phyloP scores from a whole-genome alignment of 148 eudicot genomes.

The Beta vulgaris region DNA sequence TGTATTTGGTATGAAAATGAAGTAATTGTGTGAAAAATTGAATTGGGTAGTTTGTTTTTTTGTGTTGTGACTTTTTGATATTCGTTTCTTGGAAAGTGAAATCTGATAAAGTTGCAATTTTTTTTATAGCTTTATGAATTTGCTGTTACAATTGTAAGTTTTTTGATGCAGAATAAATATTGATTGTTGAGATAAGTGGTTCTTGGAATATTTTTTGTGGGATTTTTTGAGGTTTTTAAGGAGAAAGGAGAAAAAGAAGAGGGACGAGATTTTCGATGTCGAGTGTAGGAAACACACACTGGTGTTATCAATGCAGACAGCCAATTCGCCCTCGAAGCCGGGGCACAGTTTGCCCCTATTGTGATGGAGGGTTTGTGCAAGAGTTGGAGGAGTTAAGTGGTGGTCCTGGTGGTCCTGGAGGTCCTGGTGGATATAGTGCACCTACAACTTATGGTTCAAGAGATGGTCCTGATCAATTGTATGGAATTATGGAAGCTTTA shows the following conservation, averaged over 20 bases:
- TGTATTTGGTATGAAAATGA: background rate
- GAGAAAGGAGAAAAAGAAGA: background rate
- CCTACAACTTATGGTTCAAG: constrained; percentile 19
- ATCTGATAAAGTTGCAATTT: background rate
- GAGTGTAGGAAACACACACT: constrained; percentile 66
- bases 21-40: background rate
- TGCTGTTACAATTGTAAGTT: background rate
- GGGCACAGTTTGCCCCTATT: constrained; percentile 55
- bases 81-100: background rate
- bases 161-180: constrained; percentile 19
- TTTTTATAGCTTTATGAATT: background rate
- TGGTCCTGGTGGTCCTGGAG: constrained; percentile 23
- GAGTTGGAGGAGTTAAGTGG: constrained; percentile 56
- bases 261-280: constrained; percentile 41
- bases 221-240: constrained; percentile 2
- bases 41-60: constrained; percentile 7
- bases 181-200: constrained; percentile 9
- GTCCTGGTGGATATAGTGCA: constrained; percentile 22
- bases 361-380: constrained; percentile 78
- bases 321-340: constrained; percentile 51
- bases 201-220: background rate
- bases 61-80: background rate
- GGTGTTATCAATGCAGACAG: constrained; percentile 76
- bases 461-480: constrained; percentile 42
- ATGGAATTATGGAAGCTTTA: constrained; percentile 55